Evolutionary conservation across 2,329 filamentous ascomycete genomes (phyloP).

Genomic region (Paecilomyces dactylethromorphus): DNA sequence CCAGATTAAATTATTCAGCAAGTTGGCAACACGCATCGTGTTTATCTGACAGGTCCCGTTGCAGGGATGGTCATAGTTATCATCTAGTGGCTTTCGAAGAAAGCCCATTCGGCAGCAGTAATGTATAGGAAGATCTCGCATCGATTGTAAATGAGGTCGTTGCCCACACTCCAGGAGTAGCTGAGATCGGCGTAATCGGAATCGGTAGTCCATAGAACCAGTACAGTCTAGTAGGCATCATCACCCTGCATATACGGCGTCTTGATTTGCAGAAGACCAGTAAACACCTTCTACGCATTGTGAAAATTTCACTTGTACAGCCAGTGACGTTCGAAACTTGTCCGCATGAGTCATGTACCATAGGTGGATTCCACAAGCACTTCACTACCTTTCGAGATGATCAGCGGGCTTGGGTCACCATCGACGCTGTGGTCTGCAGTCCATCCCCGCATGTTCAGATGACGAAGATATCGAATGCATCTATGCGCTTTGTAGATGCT

Average conservation of each 20-base stretch:
- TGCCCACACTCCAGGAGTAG: slow-evolving; percentile 23
- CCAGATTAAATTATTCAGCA: slow-evolving; percentile 19
- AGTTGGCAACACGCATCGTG: slow-evolving; percentile 23
- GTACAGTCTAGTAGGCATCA: slow-evolving; percentile 17
- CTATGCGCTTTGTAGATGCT: slow-evolving; percentile 31
- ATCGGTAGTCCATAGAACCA: slow-evolving; percentile 21
- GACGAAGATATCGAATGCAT: slow-evolving; percentile 44
- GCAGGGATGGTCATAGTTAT: slow-evolving; percentile 21
- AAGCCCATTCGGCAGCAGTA: slow-evolving; percentile 27
- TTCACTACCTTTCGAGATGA: slow-evolving; percentile 32
- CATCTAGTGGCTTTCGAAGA: slow-evolving; percentile 19
- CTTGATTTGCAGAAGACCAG: slow-evolving; percentile 29
- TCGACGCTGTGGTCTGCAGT: slow-evolving; percentile 45
- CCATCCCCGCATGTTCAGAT: slow-evolving; percentile 45
- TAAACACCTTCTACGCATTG: slow-evolving; percentile 36
- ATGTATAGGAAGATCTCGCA: slow-evolving; percentile 24
- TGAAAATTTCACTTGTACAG: slow-evolving; percentile 45
- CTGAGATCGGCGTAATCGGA: slow-evolving; percentile 21
- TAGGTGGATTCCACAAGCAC: slow-evolving; percentile 35
- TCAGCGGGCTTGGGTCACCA: slow-evolving; percentile 25
- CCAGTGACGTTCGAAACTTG: slow-evolving; percentile 41
- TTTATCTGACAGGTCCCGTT: slow-evolving; percentile 23
- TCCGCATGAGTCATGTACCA: slow-evolving; percentile 41
- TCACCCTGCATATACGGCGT: slow-evolving; percentile 28
- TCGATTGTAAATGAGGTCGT: slow-evolving; percentile 23